Evolutionary conservation across 257 asterid species (phyloP).

Genomic region (Solanum rostratum): DNA sequence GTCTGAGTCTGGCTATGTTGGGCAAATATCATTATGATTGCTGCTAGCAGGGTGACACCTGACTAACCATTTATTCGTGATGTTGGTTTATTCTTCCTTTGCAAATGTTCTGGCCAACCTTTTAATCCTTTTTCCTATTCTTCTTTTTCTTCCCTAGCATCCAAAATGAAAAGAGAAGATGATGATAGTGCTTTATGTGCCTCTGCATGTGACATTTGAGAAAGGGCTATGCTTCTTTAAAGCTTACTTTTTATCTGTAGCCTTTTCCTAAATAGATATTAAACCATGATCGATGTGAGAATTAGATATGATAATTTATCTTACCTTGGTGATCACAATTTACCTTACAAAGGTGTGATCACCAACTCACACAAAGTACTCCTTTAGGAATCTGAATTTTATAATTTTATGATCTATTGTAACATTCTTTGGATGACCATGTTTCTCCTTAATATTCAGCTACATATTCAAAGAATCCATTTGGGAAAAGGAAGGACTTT

Average conservation of each 20-base stretch:
- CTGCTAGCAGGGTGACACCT: neutral
- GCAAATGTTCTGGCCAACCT: neutral
- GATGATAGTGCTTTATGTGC: neutral
- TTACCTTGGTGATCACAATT: too few relatives aligned
- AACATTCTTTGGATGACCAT: neutral
- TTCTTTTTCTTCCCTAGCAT: neutral
- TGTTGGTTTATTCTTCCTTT: neutral
- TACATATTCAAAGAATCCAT: slow-evolving; percentile 98
- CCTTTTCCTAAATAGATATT: neutral
- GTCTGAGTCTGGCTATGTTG: neutral
- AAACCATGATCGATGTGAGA: neutral
- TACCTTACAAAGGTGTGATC: neutral
- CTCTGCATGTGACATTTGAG: neutral
- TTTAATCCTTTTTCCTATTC: neutral
- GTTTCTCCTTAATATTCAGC: slow-evolving; percentile 53
- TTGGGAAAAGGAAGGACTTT: slow-evolving; percentile 80
- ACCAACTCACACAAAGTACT: neutral
- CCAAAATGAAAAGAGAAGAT: neutral
- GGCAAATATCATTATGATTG: neutral
- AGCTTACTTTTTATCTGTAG: neutral
- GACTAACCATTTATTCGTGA: neutral
- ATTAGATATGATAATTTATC: neutral
- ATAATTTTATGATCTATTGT: neutral
- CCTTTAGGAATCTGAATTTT: neutral
- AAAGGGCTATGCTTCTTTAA: neutral